Evolutionary conservation across 495 filamentous ascomycete genomes (phyloP), one percentile per base, ranked within the genome.

Genomic region (Letharia lupina): DNA sequence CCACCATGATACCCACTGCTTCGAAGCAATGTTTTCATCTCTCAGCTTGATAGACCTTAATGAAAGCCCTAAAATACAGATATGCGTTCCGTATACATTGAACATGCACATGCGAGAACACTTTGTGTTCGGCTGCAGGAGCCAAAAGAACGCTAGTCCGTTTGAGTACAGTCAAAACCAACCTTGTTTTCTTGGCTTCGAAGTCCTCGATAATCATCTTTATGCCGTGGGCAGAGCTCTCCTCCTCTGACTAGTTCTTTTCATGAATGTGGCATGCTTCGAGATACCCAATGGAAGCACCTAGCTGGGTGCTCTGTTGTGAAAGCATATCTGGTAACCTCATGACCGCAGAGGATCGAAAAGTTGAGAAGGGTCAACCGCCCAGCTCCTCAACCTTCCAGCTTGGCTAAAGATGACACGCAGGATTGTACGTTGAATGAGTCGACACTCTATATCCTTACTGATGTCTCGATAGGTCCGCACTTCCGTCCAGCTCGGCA

Each of bases 401-500:
- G 39, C 13, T 44, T 50, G 61, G 61, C 64, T 69, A 67, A 76
- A 69, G 70, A 79, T 80, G 78, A 80, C 78, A 65, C 75, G 78
- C 70, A 74, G 78, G 68, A 80, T 80, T 72, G 78, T 80, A 74
- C 61, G 75, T 73, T 40, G 9, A 35, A 16, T 28, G n/a, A 7
- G 12, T 9, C 13, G 4, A 56, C 13, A 4, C 6, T 33, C 3
- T 16, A 56, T 35, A 4, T 18, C 23, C 2, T 40, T 59, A n/a
- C 39, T 63, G 13, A 66, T 63, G 4, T 33, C 50, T 60, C 31
- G 6, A 45, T 66, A 77, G 77, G 89, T 96, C 72, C 91, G 94
- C 68, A 91, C 91, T 68, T 84, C 89, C 71, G 77, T 90, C 75
- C 91, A 98, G 82, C 82, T 95, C 73, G 81, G 82, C 60, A 78